Percentiles rank a stretch among this genome's conserved stretches.
Conservation (phyloP, 352 stramenopile species). For the Phytophthora pini region DNA sequence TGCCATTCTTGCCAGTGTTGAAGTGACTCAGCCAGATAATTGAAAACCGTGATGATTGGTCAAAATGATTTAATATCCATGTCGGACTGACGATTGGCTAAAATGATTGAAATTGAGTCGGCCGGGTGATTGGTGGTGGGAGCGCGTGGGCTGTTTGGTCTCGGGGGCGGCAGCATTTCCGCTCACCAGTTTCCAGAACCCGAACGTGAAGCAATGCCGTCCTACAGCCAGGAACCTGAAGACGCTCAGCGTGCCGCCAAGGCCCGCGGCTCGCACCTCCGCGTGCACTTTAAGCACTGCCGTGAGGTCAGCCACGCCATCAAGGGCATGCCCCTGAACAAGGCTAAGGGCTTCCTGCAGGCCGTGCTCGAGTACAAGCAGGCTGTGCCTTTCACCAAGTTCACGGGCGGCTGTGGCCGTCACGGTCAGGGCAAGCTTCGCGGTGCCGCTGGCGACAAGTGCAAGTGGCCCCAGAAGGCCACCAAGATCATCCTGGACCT, state of each 20-base stretch:
- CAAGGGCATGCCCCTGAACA: conserved; percentile 96
- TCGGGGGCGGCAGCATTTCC: conserved; percentile 25
- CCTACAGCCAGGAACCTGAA: conserved; percentile 93
- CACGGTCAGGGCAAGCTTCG: conserved; percentile 97
- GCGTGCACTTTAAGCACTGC: conserved; percentile 99
- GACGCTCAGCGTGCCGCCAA: conserved; percentile 92
- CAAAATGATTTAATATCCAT: conserved; percentile 5
- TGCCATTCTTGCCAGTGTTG: neutral
- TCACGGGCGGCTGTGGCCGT: conserved; percentile 98
- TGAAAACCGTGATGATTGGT: conserved; percentile 11
- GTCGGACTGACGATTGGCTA: conserved; percentile 5
- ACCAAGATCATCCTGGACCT: conserved; percentile 99
- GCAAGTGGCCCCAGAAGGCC: conserved; percentile 99
- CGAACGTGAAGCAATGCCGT: conserved; percentile 85
- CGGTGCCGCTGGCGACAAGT: conserved; percentile 96
- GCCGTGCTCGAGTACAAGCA: conserved; percentile 98
- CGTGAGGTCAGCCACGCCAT: conserved; percentile 98
- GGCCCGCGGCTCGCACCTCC: conserved; percentile 96
- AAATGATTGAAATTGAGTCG: conserved; percentile 22
- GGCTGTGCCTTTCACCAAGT: conserved; percentile 99
- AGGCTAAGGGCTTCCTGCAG: conserved; percentile 96
- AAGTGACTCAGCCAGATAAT: neutral
- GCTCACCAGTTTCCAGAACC: conserved; percentile 76
- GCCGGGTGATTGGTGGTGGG: conserved; percentile 68
- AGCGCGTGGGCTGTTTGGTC: conserved; percentile 34